These are phyloP conservation scores for Fusarium oxysporum DNA, from an alignment of 2,329 filamentous ascomycete genomes.

Conservation along the genomic window DNA sequence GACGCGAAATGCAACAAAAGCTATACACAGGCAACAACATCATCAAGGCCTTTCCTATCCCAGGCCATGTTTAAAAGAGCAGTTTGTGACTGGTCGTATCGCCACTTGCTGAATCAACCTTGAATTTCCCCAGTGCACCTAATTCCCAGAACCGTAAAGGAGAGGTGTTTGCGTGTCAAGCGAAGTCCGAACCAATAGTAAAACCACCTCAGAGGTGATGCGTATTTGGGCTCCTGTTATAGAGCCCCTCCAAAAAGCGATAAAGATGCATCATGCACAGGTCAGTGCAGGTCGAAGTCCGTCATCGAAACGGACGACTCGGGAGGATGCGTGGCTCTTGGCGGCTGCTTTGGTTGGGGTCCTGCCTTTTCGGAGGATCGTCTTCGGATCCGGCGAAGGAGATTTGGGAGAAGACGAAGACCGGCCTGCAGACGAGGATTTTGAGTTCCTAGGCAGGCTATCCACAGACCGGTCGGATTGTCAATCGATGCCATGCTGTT, in stretches of 20 bases:
- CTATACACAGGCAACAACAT: slow-evolving; percentile 47
- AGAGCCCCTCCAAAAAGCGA: slow-evolving; percentile 37
- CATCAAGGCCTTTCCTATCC: slow-evolving; percentile 44
- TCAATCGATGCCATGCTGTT: slow-evolving; percentile 99
- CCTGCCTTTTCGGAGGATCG: slow-evolving; percentile 59
- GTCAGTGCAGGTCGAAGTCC: slow-evolving; percentile 52
- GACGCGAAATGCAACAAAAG: slow-evolving; percentile 36
- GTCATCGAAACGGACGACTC: slow-evolving; percentile 58
- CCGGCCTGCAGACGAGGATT: slow-evolving; percentile 70
- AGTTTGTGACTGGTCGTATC: slow-evolving; percentile 49
- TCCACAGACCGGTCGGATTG: slow-evolving; percentile 78
- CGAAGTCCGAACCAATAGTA: slow-evolving; percentile 44
- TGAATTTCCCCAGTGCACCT: slow-evolving; percentile 47
- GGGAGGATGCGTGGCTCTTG: slow-evolving; percentile 52
- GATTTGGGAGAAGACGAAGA: slow-evolving; percentile 62
- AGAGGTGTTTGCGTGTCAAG: slow-evolving; percentile 40
- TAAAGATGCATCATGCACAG: slow-evolving; percentile 52
- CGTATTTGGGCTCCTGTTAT: slow-evolving; percentile 21
- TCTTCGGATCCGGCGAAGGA: slow-evolving; percentile 55
- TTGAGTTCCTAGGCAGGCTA: slow-evolving; percentile 56
- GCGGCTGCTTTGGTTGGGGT: slow-evolving; percentile 50
- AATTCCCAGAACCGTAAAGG: slow-evolving; percentile 40
- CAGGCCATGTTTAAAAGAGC: slow-evolving; percentile 44
- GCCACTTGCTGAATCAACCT: slow-evolving; percentile 49
- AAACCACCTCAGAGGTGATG: slow-evolving; percentile 41